Percentiles rank a stretch among this genome's conserved stretches.
Evolutionary conservation across 2,329 filamentous ascomycete species (phyloP).

Genomic region (Hypomyces perniciosus): DNA sequence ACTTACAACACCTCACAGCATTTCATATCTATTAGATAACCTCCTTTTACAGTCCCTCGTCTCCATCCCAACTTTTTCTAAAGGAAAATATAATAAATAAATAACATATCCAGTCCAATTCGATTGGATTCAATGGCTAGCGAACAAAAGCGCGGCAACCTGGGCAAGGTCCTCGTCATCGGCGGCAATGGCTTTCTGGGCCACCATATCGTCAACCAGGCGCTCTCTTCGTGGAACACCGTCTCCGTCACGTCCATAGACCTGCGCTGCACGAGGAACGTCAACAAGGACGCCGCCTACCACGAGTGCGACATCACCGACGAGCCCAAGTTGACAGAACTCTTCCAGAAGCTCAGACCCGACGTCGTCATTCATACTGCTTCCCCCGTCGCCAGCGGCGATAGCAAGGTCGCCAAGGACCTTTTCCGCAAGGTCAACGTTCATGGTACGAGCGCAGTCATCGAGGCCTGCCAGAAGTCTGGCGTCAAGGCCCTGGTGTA

Average conservation of each 20-base stretch:
- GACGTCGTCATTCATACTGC: constrained; percentile 90
- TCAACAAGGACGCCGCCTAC: constrained; percentile 55
- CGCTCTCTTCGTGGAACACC: constrained; percentile 49
- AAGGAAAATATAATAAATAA: no score
- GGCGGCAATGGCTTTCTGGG: constrained; percentile 82
- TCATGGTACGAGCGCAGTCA: constrained; percentile 71
- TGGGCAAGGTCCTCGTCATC: constrained; percentile 71
- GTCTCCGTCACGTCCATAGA: constrained; percentile 64
- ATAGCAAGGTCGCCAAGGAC: constrained; percentile 47
- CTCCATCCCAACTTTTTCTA: no score
- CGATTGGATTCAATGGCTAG: constrained; percentile 5
- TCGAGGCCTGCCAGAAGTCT: constrained; percentile 64
- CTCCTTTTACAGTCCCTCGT: no score
- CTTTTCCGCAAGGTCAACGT: constrained; percentile 81
- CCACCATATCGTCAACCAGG: constrained; percentile 71
- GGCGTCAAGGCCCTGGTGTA: constrained; percentile 81
- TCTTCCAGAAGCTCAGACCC: constrained; percentile 63
- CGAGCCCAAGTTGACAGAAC: constrained; percentile 48
- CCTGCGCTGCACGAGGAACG: constrained; percentile 64
- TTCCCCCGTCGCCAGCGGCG: constrained; percentile 56
- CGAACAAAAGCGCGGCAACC: constrained; percentile 30
- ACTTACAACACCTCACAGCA: no score
- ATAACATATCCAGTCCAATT: neutral
- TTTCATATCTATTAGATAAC: no score
- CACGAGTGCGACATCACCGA: constrained; percentile 75